Conservation (phyloP, 2,329 filamentous ascomycete species). For the Teratosphaeria gauchensis region DNA sequence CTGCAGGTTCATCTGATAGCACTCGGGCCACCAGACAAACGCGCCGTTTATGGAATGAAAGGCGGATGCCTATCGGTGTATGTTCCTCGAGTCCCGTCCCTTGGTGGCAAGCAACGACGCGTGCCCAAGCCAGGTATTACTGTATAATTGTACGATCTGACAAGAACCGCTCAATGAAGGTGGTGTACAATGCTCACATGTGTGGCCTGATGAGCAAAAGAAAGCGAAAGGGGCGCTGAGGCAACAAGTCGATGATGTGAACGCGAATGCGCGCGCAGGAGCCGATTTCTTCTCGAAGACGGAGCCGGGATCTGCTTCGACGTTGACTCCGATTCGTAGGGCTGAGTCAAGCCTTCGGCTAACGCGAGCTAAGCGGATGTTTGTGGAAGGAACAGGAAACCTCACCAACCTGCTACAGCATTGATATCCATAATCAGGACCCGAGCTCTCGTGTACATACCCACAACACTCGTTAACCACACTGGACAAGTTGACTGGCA, state of each 20-base stretch:
- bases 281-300: background rate
- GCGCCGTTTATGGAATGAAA: slow-evolving; percentile 1
- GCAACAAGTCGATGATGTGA: background rate
- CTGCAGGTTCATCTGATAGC: slow-evolving; percentile 99
- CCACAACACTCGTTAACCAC: background rate
- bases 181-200: background rate
- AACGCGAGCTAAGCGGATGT: background rate
- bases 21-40: slow-evolving; percentile 15
- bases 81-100: background rate
- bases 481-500: background rate
- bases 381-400: background rate
- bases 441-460: background rate
- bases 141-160: background rate
- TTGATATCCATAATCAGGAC: background rate
- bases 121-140: too few species aligned
- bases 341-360: background rate
- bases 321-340: background rate
- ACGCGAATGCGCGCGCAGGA: background rate
- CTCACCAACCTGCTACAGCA: background rate
- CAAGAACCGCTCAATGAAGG: background rate
- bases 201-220: background rate
- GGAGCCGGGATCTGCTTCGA: background rate
- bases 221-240: background rate
- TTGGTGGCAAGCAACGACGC: background rate
- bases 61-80: too few species aligned